These are phyloP conservation scores for Penium margaritaceum DNA, from an alignment of 139 green algal species.

Conservation along the genomic window DNA sequence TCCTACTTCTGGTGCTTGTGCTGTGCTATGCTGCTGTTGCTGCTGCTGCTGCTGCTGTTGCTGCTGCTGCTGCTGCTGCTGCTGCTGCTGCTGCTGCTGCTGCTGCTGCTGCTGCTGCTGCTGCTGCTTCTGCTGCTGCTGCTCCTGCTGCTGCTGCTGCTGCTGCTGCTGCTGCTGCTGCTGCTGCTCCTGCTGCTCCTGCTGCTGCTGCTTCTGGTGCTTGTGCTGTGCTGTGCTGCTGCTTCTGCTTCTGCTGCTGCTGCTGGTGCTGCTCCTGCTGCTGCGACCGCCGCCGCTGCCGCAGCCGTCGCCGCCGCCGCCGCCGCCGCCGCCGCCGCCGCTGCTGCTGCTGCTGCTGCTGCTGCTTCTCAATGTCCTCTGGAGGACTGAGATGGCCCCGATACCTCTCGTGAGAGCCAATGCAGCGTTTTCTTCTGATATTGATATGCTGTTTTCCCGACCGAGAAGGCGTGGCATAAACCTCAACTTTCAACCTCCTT, in stretches of 20 bases:
- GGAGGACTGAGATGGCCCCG: too few relatives aligned
- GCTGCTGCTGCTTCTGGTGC: neutral
- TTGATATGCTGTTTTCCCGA: too few relatives aligned
- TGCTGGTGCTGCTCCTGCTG: too few relatives aligned
- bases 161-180: neutral
- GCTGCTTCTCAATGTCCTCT: too few relatives aligned
- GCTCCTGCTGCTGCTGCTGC: neutral
- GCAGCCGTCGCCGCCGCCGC: too few relatives aligned
- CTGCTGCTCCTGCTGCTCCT: neutral
- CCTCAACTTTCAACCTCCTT: too few relatives aligned
- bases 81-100: conserved; percentile 1
- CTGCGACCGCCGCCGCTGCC: too few relatives aligned
- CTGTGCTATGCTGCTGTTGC: neutral
- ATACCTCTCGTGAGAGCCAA: too few relatives aligned
- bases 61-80: neutral
- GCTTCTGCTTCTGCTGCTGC: neutral
- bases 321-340: too few relatives aligned
- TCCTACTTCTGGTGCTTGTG: neutral
- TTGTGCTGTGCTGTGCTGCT: neutral
- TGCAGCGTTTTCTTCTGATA: too few relatives aligned
- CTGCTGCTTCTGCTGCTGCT: neutral
- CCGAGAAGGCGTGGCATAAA: too few relatives aligned
- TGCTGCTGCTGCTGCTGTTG: neutral
- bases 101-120: neutral
- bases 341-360: too few relatives aligned